Base-by-base conservation (phyloP, 495 filamentous ascomycete species). In the Delitschia confertaspora region DNA sequence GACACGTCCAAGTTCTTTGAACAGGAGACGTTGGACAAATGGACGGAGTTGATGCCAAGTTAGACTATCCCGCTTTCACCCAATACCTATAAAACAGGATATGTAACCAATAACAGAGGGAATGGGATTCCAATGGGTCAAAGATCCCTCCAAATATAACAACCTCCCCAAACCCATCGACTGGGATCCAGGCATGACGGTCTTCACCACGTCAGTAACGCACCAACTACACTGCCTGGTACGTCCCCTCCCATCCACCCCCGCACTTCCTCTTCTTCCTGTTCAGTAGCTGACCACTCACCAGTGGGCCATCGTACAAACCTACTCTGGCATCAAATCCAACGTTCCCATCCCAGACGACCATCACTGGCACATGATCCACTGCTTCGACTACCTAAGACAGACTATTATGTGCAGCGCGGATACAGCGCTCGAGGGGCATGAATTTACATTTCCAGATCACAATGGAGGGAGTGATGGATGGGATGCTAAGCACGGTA, bases 311-410 rank as follows among this genome's bases (percentile, higher is more conserved):
- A 60, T 70, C 35, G 66, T 64, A 4, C 62, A 70, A 32, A 66
- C 62, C 0, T 70, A 69, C 53, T 69, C 65, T 6, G 66, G 63
- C 14, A 48, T 70, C 14, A 62, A 57, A 6, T 56, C 60, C 6
- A 58, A 61, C 34, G 54, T 58, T 25, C 38, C 60, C 14, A 50
- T 70, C 22, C 66, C 66, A 30, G 62, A 65, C 17, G 67, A 70
- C 43, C 65, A 69, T 53, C 66, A 70, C 42, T 69, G 67, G 68
- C 68, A 70, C 42, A 68, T 69, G 64, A 65, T 66, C 19, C 68
- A 70, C 53, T 70, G 68, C 56, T 68, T 70, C 44, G 66, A 69
- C 45, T 69, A 69, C 40, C 64, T 70, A 63, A 57, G 68, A 10
- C 69, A 70, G 38, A 63, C 68, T 13, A 68, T 70, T 33, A 61